A percentile compares a stretch with the other conserved stretches of the same genome.
Evolutionary conservation across 768 basidiomycete genomes (phyloP).

Genomic region (Pulveroboletus sp.): DNA sequence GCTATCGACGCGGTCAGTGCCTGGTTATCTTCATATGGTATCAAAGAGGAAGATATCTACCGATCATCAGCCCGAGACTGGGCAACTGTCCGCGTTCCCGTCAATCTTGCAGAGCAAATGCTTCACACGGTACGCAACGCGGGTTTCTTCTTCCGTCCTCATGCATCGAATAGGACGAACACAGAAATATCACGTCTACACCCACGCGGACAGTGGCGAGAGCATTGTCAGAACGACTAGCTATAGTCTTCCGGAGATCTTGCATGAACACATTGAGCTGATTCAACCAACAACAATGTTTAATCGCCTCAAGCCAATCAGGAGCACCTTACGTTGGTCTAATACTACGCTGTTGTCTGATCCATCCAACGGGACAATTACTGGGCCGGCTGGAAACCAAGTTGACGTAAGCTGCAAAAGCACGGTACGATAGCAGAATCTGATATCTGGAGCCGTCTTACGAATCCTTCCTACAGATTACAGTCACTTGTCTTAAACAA

Average conservation of each 20-base stretch:
- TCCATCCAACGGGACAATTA: slow-evolving; percentile 21
- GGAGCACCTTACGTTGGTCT: slow-evolving; percentile 38
- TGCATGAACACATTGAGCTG: too few relatives aligned
- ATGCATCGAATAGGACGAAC: too few relatives aligned
- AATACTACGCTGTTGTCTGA: slow-evolving; percentile 4
- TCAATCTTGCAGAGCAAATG: slow-evolving; percentile 63
- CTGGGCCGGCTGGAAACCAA: slow-evolving; percentile 35
- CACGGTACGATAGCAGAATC: slow-evolving; percentile 17
- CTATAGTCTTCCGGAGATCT: slow-evolving; percentile 61
- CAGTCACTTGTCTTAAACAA: slow-evolving; percentile 50
- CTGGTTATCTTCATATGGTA: too few relatives aligned
- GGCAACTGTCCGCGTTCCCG: too few relatives aligned
- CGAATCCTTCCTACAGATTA: slow-evolving; percentile 33
- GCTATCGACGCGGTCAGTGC: slow-evolving; percentile 52
- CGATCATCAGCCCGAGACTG: too few relatives aligned
- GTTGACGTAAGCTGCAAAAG: slow-evolving; percentile 49
- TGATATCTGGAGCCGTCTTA: background rate
- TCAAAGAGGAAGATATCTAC: too few relatives aligned
- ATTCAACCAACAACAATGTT: too few relatives aligned
- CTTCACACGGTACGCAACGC: slow-evolving; percentile 54
- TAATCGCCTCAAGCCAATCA: slow-evolving; percentile 42
- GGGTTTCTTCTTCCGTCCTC: too few relatives aligned
- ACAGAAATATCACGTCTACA: slow-evolving; percentile 66
- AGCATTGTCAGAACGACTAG: slow-evolving; percentile 61
- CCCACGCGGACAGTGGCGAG: slow-evolving; percentile 51